phyloP scores from a whole-genome alignment of 805 yeast species.

The Hanseniaspora lindneri region DNA sequence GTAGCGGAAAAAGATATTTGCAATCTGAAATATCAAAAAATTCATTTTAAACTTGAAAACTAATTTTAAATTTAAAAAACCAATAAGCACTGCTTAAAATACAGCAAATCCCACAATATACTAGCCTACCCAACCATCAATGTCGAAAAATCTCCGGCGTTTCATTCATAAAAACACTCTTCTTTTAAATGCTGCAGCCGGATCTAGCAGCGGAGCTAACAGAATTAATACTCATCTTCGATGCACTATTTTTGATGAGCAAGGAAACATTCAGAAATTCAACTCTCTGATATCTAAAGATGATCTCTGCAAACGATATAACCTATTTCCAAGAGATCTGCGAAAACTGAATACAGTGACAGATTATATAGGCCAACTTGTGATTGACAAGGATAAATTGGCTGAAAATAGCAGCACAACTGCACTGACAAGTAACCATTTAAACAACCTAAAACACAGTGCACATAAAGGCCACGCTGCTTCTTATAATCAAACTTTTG shows the following conservation, averaged over 20 bases:
- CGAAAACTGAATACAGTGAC: constrained; percentile 15
- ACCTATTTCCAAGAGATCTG: constrained; percentile 14
- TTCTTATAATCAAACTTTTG: background rate
- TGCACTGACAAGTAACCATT: background rate
- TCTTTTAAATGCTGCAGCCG: background rate
- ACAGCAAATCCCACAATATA: too few relatives aligned
- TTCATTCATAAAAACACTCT: background rate
- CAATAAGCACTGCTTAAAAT: background rate
- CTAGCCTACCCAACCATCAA: too few relatives aligned
- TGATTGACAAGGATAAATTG: background rate
- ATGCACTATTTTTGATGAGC: constrained; percentile 15
- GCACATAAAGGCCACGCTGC: background rate
- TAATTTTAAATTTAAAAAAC: too few relatives aligned
- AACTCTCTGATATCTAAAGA: constrained; percentile 11
- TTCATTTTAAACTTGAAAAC: too few relatives aligned
- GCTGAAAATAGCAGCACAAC: background rate
- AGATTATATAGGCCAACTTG: constrained; percentile 10
- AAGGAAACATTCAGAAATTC: constrained; percentile 14
- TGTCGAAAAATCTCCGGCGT: constrained; percentile 1
- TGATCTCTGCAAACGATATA: constrained; percentile 12
- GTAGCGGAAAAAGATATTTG: too few relatives aligned
- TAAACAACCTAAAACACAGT: background rate
- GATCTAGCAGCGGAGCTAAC: background rate
- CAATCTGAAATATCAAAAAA: too few relatives aligned
- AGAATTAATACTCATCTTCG: constrained; percentile 4